phyloP scores from a whole-genome alignment of 495 filamentous ascomycete species.

The Podospora anserina region DNA sequence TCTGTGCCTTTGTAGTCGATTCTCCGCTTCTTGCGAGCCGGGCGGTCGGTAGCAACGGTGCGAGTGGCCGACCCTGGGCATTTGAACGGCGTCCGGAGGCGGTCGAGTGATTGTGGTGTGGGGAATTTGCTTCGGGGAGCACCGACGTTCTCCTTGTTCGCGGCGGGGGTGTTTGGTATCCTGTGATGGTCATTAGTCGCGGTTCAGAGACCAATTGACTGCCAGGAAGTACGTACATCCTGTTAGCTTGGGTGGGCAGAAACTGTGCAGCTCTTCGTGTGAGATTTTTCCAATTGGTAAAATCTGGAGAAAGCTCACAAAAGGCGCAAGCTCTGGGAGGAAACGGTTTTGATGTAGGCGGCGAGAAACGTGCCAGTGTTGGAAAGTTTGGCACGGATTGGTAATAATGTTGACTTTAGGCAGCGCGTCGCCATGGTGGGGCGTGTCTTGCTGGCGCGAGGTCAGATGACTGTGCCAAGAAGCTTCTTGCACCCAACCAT shows the following conservation, averaged over 20 bases:
- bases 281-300: neutral
- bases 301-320: neutral
- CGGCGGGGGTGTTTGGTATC: slow-evolving; percentile 22
- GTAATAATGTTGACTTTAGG: slow-evolving; percentile 5
- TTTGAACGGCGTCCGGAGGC: slow-evolving; percentile 83
- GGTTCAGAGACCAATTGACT: neutral
- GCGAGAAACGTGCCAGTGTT: neutral
- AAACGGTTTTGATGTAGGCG: neutral
- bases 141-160: slow-evolving; percentile 33
- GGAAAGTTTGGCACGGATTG: slow-evolving; percentile 1
- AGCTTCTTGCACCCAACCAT: neutral
- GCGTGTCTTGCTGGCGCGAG: slow-evolving; percentile 2
- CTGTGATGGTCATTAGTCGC: slow-evolving; percentile 7
- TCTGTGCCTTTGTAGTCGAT: slow-evolving; percentile 86
- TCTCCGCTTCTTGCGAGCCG: slow-evolving; percentile 80
- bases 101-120: slow-evolving; percentile 56
- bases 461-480: slow-evolving; percentile 2
- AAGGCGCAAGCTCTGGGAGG: neutral
- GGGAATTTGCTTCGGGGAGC: slow-evolving; percentile 33
- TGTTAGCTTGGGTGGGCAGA: neutral
- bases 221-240: neutral
- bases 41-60: slow-evolving; percentile 71
- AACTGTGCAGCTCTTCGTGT: neutral
- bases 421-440: slow-evolving; percentile 1
- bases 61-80: slow-evolving; percentile 79